phyloP scores from a whole-genome alignment of 768 basidiomycete genomes.

The Melanogaster broomeanus region DNA sequence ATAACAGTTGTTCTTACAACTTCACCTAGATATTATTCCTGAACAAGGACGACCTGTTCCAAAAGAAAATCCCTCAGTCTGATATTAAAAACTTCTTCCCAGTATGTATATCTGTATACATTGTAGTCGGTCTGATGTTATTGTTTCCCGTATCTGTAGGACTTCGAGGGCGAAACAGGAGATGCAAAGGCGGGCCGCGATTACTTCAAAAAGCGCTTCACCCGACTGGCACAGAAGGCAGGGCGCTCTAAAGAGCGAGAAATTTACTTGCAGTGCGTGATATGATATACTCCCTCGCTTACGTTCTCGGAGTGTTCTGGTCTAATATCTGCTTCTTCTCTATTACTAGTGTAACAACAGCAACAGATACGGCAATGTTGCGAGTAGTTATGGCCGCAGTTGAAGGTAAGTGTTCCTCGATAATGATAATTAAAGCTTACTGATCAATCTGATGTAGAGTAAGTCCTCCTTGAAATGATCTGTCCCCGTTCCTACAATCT shows the following conservation, averaged over 20 bases:
- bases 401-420: constrained; percentile 63
- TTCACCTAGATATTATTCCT: constrained; percentile 80
- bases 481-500: constrained; percentile 24
- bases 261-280: constrained; percentile 88
- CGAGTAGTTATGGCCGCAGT: constrained; percentile 95
- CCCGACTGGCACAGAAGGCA: constrained; percentile 79
- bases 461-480: constrained; percentile 45
- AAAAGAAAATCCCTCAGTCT: constrained; percentile 76
- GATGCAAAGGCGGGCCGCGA: constrained; percentile 79
- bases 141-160: constrained; percentile 42
- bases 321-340: constrained; percentile 3
- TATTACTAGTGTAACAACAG: constrained; percentile 72
- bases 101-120: constrained; percentile 40
- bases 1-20: constrained; percentile 1
- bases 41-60: constrained; percentile 95
- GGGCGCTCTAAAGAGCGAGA: constrained; percentile 85
- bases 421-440: neutral
- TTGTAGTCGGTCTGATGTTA: neutral
- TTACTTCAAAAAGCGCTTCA: constrained; percentile 89
- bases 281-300: neutral
- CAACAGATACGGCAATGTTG: constrained; percentile 86
- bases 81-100: constrained; percentile 91
- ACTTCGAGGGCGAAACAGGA: constrained; percentile 78
- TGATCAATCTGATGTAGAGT: constrained; percentile 51
- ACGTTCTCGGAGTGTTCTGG: constrained; percentile 8